phyloP scores from a whole-genome alignment of 192 early-diverging fungal genomes.

The Linnemannia elongata region DNA sequence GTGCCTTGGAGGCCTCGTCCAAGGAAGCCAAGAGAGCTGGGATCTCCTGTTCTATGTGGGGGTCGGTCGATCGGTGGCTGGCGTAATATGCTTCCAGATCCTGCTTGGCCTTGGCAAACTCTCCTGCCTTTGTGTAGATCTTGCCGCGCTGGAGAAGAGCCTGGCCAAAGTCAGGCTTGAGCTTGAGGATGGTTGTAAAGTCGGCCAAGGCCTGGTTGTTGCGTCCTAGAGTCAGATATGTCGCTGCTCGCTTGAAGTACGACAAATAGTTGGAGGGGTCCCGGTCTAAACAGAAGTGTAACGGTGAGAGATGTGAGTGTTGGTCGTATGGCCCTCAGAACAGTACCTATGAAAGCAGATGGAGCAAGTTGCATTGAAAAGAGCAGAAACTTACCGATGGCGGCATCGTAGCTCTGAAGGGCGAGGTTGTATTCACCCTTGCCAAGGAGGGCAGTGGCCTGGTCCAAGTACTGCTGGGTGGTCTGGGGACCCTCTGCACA shows the following conservation, averaged over 20 bases:
- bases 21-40: constrained; percentile 52
- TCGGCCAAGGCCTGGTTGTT: constrained; percentile 82
- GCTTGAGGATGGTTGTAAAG: constrained; percentile 81
- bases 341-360: background rate
- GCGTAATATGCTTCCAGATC: constrained; percentile 69
- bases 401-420: constrained; percentile 71
- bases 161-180: constrained; percentile 86
- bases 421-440: constrained; percentile 71
- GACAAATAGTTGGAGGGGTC: constrained; percentile 89
- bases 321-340: background rate
- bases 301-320: background rate
- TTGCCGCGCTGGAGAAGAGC: constrained; percentile 83
- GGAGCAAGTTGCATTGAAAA: background rate
- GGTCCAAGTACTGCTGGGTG: constrained; percentile 59
- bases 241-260: constrained; percentile 91
- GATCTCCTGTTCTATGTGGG: constrained; percentile 43
- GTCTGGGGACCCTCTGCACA: constrained; percentile 45
- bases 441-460: constrained; percentile 57
- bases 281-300: constrained; percentile 53
- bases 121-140: constrained; percentile 77
- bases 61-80: constrained; percentile 49
- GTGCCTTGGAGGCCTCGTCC: constrained; percentile 59
- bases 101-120: constrained; percentile 68
- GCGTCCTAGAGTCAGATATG: constrained; percentile 82
- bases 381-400: constrained; percentile 66